A percentile compares a stretch with the other conserved stretches of the same genome.
Conservation (phyloP, 2,329 filamentous ascomycete genomes). For the Acarospora socialis region DNA sequence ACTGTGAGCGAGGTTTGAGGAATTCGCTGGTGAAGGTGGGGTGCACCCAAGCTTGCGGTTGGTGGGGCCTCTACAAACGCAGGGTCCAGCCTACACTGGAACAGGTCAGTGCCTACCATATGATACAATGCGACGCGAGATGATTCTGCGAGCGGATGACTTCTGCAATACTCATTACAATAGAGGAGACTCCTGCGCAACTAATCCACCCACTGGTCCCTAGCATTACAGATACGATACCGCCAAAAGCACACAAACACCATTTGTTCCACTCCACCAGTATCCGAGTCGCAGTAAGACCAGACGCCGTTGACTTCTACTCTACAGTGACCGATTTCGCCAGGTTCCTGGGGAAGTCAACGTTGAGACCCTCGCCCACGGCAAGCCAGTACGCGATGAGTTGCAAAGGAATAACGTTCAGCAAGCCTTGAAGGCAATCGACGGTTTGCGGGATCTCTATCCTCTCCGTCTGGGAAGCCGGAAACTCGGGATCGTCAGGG, state of each 20-base stretch:
- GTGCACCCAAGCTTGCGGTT: too few species aligned
- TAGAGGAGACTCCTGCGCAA: too few species aligned
- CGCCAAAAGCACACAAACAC: not conserved
- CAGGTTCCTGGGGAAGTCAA: slow-evolving; percentile 96
- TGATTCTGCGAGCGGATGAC: too few species aligned
- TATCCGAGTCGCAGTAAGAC: not conserved
- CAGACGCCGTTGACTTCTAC: slow-evolving; percentile 37
- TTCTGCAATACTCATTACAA: too few species aligned
- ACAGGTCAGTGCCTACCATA: too few species aligned
- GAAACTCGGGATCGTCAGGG: slow-evolving; percentile 75
- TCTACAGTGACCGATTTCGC: slow-evolving; percentile 99
- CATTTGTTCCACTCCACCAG: not conserved
- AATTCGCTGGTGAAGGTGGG: too few species aligned
- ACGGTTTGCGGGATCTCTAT: slow-evolving; percentile 96
- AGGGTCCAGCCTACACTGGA: too few species aligned
- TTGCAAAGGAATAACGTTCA: slow-evolving; percentile 96
- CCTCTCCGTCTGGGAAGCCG: slow-evolving; percentile 75
- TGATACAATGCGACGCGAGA: too few species aligned
- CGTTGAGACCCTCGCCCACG: slow-evolving; percentile 87
- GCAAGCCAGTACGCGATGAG: slow-evolving; percentile 98
- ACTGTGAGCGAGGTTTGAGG: too few species aligned
- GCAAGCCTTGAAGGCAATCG: slow-evolving; percentile 85
- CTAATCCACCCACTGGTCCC: too few species aligned
- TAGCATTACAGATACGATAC: too few species aligned
- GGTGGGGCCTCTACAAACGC: too few species aligned